Base-by-base conservation (phyloP, 352 stramenopile genomes). In the Phytophthora capsici region DNA sequence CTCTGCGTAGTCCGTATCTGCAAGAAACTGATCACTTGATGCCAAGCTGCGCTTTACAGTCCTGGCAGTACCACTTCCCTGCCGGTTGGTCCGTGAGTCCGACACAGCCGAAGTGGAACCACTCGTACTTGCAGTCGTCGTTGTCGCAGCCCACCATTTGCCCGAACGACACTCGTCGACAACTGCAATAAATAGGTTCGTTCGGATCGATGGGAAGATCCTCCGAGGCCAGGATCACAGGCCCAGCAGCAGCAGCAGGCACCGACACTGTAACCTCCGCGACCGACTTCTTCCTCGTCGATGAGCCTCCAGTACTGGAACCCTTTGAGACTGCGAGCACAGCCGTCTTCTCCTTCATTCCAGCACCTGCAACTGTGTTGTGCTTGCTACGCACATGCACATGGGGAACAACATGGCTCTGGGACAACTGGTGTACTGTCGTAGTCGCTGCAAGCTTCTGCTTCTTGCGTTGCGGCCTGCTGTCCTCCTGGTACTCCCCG, bases 101-200 rank as follows among this genome's bases (percentile, higher is more conserved):
- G 14, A 97, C 90, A 63, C 90, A 97, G 61, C 89, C 77, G 56
- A 97, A 96, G 70, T 97, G 90, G 69, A 96, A 97, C 90, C 90
- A 97, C 68, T 97, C 90, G 75, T 95, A 96, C 73, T 96, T 94
- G 85, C 91, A 97, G 69, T 94, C 89, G 69, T 95, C 87, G 55
- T 97, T 96, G 72, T 97, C 91, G 59, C 91, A 97, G 58, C 90
- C 91, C 13, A 97, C 86, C 91, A 97, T 97, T 53, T 97, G 86
- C 7, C 91, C 91, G 60, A 93, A 97, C 41, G 91, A 96, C 38
- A 96, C 86, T 44, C 86, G 87, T 22, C 87, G 78, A 52, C 87
- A 95, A 71, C 87, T 78, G 79, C 87, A 95, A 78, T 95, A 95
- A 49, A 95, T 83, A 63, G 87, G 87, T 60, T 95, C 87, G 68